Conservation (phyloP, 176 grass and related monocot genomes). For the Lolium rigidum region DNA sequence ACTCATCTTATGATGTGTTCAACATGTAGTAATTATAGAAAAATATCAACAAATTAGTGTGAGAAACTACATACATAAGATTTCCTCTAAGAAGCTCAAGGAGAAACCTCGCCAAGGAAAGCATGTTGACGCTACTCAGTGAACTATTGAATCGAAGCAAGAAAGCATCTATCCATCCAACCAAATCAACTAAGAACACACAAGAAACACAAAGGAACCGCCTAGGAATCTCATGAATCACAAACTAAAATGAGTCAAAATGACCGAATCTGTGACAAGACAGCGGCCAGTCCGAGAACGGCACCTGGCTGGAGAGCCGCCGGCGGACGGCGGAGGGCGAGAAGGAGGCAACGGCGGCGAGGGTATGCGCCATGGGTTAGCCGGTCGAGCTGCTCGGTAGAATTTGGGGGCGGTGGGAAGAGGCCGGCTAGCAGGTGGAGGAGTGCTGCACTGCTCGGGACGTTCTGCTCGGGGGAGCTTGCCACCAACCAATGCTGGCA, state of each 20-base stretch:
- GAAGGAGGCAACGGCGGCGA: constrained; percentile 38
- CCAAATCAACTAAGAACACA: constrained; percentile 23
- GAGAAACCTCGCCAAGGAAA: not conserved
- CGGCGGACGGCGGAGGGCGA: constrained; percentile 41
- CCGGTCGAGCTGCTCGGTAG: constrained; percentile 16
- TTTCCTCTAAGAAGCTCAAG: not conserved
- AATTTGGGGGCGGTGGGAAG: constrained; percentile 22
- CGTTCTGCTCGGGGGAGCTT: constrained; percentile 8
- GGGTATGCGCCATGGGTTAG: constrained; percentile 51
- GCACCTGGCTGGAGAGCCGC: constrained; percentile 45
- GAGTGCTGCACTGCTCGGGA: constrained; percentile 5
- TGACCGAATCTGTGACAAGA: not conserved
- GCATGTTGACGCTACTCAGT: not conserved
- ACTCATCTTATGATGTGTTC: not conserved
- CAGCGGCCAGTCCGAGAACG: not conserved
- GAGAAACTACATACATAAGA: not conserved
- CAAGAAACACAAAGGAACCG: not conserved
- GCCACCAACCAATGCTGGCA: constrained; percentile 34
- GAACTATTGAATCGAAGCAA: constrained; percentile 2
- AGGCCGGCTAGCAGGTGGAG: constrained; percentile 11
- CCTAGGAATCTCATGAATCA: not conserved
- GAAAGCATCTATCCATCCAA: not conserved
- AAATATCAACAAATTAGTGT: not conserved
- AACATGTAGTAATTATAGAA: not conserved
- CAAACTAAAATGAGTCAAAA: not conserved